Percentiles rank a stretch among this genome's conserved stretches.
phyloP scores from a whole-genome alignment of 2,329 filamentous ascomycete species.

The Fusarium neocosmosporiellum region DNA sequence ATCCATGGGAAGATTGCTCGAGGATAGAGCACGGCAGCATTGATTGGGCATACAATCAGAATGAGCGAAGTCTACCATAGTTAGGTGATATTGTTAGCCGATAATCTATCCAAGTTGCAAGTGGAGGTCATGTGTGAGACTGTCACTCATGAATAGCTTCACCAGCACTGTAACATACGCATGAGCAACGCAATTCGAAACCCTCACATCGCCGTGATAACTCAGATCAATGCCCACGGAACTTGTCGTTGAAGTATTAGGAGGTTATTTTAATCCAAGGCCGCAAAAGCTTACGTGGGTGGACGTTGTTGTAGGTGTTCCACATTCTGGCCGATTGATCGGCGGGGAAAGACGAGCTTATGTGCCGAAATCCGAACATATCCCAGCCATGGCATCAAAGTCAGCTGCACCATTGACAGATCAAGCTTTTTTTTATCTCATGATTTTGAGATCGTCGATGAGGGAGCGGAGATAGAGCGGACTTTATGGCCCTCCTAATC shows the following conservation, averaged over 20 bases:
- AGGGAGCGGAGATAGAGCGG: not conserved
- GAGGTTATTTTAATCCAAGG: not conserved
- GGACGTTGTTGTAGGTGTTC: not conserved
- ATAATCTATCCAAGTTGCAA: not conserved
- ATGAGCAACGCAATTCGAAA: not conserved
- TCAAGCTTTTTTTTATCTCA: not conserved
- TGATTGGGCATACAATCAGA: not conserved
- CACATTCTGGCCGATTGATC: constrained; percentile 13
- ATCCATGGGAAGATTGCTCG: not conserved
- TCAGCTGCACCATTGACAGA: not conserved
- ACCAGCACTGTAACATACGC: not conserved
- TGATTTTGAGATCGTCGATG: not conserved
- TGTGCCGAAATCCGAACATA: not conserved
- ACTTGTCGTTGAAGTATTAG: not conserved
- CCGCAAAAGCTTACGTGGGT: not conserved
- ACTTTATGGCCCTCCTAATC: not conserved
- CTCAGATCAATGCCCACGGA: not conserved
- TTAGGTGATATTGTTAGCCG: not conserved
- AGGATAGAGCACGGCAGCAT: not conserved
- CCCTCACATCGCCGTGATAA: too few relatives aligned
- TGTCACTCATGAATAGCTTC: not conserved
- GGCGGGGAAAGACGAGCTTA: not conserved
- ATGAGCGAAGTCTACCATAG: not conserved
- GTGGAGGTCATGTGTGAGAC: not conserved
- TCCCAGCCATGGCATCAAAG: not conserved